Base-by-base conservation (phyloP, 2,329 filamentous ascomycete genomes). In the Fusarium haematococcum region DNA sequence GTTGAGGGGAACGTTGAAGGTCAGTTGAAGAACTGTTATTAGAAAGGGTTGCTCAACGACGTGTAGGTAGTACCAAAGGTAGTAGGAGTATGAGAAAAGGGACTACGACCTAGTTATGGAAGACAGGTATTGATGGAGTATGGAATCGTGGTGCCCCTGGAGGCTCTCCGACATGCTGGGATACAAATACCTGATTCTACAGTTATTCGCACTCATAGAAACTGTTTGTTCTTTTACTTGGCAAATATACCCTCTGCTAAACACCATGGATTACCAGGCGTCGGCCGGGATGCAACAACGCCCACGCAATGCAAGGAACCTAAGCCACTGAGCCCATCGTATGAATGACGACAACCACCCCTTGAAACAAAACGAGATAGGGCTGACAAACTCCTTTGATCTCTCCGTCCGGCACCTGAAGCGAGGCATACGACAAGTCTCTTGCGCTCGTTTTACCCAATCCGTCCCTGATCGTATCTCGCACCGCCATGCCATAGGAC, bases 401-500 rank as follows among this genome's bases (percentile, higher is more conserved):
- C 37, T 60, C 13, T n/a, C 10, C 25, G 14, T 5, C 43, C 9
- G 13, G 14, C 16, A 58, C 20, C 23, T 25, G n/a, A 30, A 61
- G 23, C 62, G 43, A 65, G 37, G 65, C 20, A 43, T 62, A 58
- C 56, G 60, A 48, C 25, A 30, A 16, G 25, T 48, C 58, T 13
- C 32, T 27, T 32, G 32, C n/a, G 41, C 32, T 13, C 27, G 32
- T 41, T 57, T 65, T 61, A 25, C 70, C 67, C 39, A 45, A 70
- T 72, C 60, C 8, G 59, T 61, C 33, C 14, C 32, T 14, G 18
- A 52, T 32, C 56, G 60, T 63, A 65, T 65, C 64, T 64, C 67
- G 50, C 37, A 59, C 52, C 32, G 18, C 27, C 32, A n/a, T 25
- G n/a, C 35, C 39, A 71, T 73, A 68, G 70, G 70, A 62, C 43